Conservation (phyloP, 2,329 filamentous ascomycete species). For the Colletotrichum sansevieriae region DNA sequence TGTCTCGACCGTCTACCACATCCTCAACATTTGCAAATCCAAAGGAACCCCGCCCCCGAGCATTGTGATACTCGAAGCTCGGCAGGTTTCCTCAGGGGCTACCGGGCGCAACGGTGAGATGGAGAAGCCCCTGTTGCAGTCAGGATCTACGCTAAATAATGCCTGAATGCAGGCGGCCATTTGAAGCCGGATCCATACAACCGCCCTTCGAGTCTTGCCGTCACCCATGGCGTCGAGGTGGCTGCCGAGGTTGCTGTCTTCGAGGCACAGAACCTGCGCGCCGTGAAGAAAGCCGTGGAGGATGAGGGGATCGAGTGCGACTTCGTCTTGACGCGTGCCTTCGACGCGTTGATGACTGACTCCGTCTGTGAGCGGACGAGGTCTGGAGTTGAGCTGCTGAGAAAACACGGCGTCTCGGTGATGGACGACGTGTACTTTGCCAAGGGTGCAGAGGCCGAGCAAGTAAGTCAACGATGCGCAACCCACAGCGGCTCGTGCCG, state of each 20-base stretch:
- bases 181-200: slow-evolving; percentile 65
- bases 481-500: slow-evolving; percentile 26
- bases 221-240: slow-evolving; percentile 54
- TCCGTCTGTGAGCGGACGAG: slow-evolving; percentile 44
- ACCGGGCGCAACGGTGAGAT: slow-evolving; percentile 63
- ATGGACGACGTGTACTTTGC: slow-evolving; percentile 48
- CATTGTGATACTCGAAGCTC: slow-evolving; percentile 63
- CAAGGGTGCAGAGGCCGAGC: slow-evolving; percentile 47
- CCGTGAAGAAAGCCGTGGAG: slow-evolving; percentile 53
- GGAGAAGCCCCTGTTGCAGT: slow-evolving; percentile 56
- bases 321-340: slow-evolving; percentile 55
- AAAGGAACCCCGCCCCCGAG: slow-evolving; percentile 44
- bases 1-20: slow-evolving; percentile 41
- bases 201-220: slow-evolving; percentile 67
- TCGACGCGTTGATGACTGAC: slow-evolving; percentile 54
- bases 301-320: slow-evolving; percentile 58
- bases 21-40: slow-evolving; percentile 47
- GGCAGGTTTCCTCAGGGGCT: slow-evolving; percentile 63
- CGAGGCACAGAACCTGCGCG: slow-evolving; percentile 55
- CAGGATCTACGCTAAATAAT: slow-evolving; percentile 55
- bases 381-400: slow-evolving; percentile 49
- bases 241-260: slow-evolving; percentile 60
- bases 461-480: slow-evolving; percentile 40
- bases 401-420: slow-evolving; percentile 46
- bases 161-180: slow-evolving; percentile 57